A percentile compares a stretch with the other conserved stretches of the same genome.
phyloP scores from a whole-genome alignment of 225 moss, liverwort and hornwort genomes.

The Neckera pumila region DNA sequence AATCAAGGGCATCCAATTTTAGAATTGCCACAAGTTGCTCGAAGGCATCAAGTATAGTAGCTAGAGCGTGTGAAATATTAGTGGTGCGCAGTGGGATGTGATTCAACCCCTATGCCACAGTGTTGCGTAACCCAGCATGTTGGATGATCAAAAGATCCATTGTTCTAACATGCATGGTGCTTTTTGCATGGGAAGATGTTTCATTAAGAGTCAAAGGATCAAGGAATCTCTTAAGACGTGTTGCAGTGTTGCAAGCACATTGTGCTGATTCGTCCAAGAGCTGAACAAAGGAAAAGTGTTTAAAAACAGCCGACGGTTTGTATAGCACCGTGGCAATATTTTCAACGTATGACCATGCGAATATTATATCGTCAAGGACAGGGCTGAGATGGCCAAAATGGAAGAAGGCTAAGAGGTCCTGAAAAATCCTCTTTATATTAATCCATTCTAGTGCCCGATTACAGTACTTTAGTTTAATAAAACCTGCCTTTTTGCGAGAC shows the following conservation, averaged over 20 bases:
- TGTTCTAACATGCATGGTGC: not conserved
- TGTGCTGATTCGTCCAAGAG: accelerated
- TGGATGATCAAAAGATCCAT: not conserved
- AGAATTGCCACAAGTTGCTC: not conserved
- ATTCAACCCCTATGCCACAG: accelerated
- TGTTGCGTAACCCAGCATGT: accelerated
- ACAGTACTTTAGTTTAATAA: no score
- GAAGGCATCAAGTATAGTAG: accelerated
- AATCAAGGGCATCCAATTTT: not conserved
- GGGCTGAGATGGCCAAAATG: no score
- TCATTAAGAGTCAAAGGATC: accelerated
- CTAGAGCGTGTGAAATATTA: accelerated
- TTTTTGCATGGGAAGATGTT: no score
- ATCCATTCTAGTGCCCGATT: no score
- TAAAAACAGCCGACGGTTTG: no score
- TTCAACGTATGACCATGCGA: no score
- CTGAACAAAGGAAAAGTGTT: no score
- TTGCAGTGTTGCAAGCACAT: accelerated
- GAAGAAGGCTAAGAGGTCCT: no score
- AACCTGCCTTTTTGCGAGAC: no score
- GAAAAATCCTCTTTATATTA: no score
- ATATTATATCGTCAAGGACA: no score
- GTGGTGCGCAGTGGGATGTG: no score
- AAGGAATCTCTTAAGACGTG: not conserved
- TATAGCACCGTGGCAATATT: accelerated